Conservation (phyloP, 176 grass and related monocot species). For the Stipa capillata region DNA sequence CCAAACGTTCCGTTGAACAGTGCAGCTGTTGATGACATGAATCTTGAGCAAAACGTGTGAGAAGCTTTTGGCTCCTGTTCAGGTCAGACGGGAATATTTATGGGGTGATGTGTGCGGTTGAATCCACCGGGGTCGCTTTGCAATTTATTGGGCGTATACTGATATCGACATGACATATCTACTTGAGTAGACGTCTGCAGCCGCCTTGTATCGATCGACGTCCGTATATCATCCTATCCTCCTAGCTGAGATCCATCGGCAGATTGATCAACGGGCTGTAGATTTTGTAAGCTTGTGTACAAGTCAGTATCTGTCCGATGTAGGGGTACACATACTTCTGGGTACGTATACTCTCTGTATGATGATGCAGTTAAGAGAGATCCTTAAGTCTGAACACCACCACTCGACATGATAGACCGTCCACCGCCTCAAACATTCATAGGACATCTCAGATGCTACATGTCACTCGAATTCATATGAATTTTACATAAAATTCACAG, state of each 20-base stretch:
- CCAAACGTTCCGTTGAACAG: not conserved
- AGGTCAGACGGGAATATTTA: not conserved
- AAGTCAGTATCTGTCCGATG: too few relatives aligned
- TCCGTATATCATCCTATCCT: not conserved
- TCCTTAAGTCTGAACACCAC: too few relatives aligned
- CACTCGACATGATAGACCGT: too few relatives aligned
- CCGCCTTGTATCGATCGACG: not conserved
- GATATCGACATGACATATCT: not conserved
- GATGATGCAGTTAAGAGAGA: too few relatives aligned
- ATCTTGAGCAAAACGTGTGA: not conserved
- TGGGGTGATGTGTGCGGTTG: not conserved
- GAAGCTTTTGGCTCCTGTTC: not conserved
- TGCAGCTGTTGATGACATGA: not conserved
- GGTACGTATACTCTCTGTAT: too few relatives aligned
- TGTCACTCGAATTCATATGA: too few relatives aligned
- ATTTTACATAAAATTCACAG: too few relatives aligned
- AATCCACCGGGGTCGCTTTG: not conserved
- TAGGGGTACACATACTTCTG: too few relatives aligned
- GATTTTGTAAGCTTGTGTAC: not conserved
- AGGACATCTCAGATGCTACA: too few relatives aligned
- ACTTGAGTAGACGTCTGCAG: not conserved
- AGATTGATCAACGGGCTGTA: not conserved
- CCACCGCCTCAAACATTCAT: too few relatives aligned
- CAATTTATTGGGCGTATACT: not conserved
- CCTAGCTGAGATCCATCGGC: not conserved